Evolutionary conservation across 2,329 filamentous ascomycete genomes (phyloP).

Genomic region (Microascus cirrosus): DNA sequence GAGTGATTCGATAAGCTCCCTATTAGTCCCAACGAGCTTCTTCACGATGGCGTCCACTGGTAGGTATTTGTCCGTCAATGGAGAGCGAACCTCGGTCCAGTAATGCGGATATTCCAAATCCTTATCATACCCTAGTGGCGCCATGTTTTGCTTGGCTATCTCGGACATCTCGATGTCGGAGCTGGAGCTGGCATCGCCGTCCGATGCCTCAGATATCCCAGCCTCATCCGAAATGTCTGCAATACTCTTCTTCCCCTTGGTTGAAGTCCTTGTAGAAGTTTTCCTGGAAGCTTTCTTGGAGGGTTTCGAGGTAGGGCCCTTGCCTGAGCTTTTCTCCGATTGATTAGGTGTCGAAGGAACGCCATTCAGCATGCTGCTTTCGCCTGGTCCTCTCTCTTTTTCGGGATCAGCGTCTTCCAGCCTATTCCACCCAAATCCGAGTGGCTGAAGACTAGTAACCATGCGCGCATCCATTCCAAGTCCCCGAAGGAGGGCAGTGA

Average conservation of each 20-base stretch:
- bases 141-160: constrained; percentile 11
- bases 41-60: constrained; percentile 68
- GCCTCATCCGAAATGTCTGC: constrained; percentile 1
- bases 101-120: constrained; percentile 81
- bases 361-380: not conserved
- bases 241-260: not conserved
- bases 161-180: constrained; percentile 38
- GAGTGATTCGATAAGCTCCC: constrained; percentile 62
- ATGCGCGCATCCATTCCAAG: constrained; percentile 74
- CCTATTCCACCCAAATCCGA: constrained; percentile 87
- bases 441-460: constrained; percentile 72
- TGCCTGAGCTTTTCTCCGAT: constrained; percentile 4
- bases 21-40: constrained; percentile 56
- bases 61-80: constrained; percentile 66
- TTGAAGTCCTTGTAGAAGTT: not conserved
- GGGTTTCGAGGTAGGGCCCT: not conserved
- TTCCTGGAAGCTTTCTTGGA: not conserved
- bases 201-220: constrained; percentile 24
- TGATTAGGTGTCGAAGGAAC: constrained; percentile 9
- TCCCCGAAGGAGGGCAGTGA: constrained; percentile 72
- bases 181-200: constrained; percentile 49
- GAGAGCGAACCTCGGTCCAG: constrained; percentile 85
- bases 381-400: constrained; percentile 18
- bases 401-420: constrained; percentile 60
- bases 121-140: constrained; percentile 49